Conservation (phyloP, 169 alveolate species). For the Eimeria sp. region DNA sequence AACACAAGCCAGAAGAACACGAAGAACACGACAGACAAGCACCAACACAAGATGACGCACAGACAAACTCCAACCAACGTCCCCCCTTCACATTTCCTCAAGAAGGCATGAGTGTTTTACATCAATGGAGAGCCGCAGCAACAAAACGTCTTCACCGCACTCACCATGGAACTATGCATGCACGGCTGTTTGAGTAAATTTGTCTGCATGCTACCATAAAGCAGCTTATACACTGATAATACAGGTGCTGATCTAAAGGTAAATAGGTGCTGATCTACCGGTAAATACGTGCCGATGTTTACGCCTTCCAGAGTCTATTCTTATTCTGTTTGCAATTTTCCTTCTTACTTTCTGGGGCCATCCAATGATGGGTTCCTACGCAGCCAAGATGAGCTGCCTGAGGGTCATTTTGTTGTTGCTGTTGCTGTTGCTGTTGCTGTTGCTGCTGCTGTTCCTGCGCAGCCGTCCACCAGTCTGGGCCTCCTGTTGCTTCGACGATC, state of each 20-base stretch:
- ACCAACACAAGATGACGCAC: not conserved
- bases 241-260: not conserved
- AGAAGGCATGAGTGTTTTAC: not conserved
- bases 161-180: too few species aligned
- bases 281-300: not conserved
- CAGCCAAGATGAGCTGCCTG: conserved; percentile 85
- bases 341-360: conserved; percentile 91
- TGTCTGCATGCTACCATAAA: too few species aligned
- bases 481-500: conserved; percentile 60
- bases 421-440: conserved; percentile 66
- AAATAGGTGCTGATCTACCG: not conserved
- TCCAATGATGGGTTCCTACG: conserved; percentile 94
- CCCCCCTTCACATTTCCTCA: not conserved
- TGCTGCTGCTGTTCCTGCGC: conserved; percentile 46
- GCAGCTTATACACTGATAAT: too few species aligned
- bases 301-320: too few species aligned
- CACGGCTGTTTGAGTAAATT: too few species aligned
- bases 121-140: too few species aligned
- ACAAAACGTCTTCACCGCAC: too few species aligned
- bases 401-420: conserved; percentile 3
- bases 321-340: not conserved
- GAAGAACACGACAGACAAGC: not conserved
- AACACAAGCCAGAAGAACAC: not conserved
- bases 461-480: conserved; percentile 46
- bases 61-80: not conserved